A percentile compares a stretch with the other conserved stretches of the same genome.
Conservation (phyloP, 257 asterid species). For the Ajuga chamaepitys region DNA sequence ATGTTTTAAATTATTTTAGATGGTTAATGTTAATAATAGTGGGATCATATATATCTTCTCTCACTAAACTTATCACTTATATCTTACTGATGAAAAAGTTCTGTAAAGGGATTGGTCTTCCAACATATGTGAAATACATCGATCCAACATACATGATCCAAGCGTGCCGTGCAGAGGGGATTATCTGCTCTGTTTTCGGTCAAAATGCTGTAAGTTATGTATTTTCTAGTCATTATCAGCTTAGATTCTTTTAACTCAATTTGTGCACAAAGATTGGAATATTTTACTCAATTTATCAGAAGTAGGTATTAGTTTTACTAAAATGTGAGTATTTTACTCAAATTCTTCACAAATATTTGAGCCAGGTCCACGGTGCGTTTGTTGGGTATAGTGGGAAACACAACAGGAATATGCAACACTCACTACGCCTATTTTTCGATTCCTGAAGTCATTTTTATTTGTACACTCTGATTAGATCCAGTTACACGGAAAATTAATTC, state of each 20-base stretch:
- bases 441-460: conserved; percentile 93
- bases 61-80: conserved; percentile 11
- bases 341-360: neutral
- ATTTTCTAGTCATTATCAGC: neutral
- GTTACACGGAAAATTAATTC: too few species aligned
- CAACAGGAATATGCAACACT: conserved; percentile 92
- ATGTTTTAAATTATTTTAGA: too few species aligned
- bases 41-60: too few species aligned
- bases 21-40: too few species aligned
- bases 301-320: too few species aligned
- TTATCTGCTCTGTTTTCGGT: conserved; percentile 95
- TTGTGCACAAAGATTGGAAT: too few species aligned
- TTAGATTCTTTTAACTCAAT: neutral
- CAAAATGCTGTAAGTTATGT: conserved; percentile 85
- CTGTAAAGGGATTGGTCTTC: conserved; percentile 63
- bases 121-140: conserved; percentile 89
- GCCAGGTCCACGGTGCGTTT: conserved; percentile 98
- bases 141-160: conserved; percentile 99
- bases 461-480: too few species aligned
- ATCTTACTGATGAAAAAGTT: conserved; percentile 60
- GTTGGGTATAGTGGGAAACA: conserved; percentile 97
- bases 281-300: too few species aligned
- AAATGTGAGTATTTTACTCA: neutral
- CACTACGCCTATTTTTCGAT: conserved; percentile 94
- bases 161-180: conserved; percentile 98